Base-by-base conservation (phyloP, 2,329 filamentous ascomycete species). In the Thelonectria blattea region DNA sequence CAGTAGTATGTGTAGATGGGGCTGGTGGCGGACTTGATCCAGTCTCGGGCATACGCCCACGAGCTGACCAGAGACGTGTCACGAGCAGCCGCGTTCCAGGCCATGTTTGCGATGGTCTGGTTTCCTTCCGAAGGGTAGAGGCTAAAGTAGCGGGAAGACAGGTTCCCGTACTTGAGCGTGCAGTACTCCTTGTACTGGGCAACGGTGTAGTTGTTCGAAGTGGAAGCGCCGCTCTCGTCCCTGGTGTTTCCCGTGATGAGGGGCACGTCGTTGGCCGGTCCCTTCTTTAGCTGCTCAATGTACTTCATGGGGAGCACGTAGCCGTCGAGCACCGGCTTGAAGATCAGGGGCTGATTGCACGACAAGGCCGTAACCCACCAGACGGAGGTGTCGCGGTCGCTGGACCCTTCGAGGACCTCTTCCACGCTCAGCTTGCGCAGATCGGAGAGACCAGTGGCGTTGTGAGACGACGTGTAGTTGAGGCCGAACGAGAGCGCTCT, bases 221-320 rank as follows among this genome's bases (percentile, higher is more conserved):
- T 34, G 12, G 42, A 15, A 20, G 56, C 43, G 24, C 56, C 56
- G 30, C 32, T 45, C 47, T 62, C 60, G 41, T 62, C 60, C 51
- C 47, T 58, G n/a, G 55, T 62, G 43, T 59, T 62, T 2, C 60
- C 60, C 11, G 60, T 62, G 11, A 62, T 54, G 10, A 62, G n/a
- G 9, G 60, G 60, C 24, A 62, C 60, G 7, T 62, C 60, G 39
- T 62, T 48, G n/a, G 60, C 55, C 2, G 46, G 60, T 5, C 60
- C 60, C 42, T 37, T 18, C n/a, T 51, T 48, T 12, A 62, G 51
- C 24, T 48, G 42, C 14, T 59, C 46, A 17, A 58, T 32, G 52
- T 62, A 62, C 30, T 46, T 62, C 37, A 45, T 45, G 1, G 60
- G 60, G 34, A 62, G 17, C 9, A 45, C 42, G 45, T 62, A 58